phyloP scores from a whole-genome alignment of 2,329 filamentous ascomycete genomes.

The Colletotrichum karsti region DNA sequence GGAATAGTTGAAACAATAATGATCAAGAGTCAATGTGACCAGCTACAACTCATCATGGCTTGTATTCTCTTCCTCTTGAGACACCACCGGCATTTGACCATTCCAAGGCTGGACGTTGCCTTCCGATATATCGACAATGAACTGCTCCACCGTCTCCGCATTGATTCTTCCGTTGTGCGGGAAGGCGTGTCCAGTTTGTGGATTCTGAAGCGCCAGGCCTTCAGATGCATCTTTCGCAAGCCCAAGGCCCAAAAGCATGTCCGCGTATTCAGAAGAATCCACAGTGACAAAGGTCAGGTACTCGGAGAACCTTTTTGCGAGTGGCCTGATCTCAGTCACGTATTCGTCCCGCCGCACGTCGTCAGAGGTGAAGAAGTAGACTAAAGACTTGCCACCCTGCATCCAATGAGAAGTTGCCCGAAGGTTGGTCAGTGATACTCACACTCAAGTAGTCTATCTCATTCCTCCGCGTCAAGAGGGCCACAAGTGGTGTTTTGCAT shows the following conservation, averaged over 20 bases:
- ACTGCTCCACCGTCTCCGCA: slow-evolving; percentile 45
- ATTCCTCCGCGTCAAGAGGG: slow-evolving; percentile 52
- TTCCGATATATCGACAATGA: slow-evolving; percentile 52
- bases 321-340: slow-evolving; percentile 41
- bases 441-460: slow-evolving; percentile 40
- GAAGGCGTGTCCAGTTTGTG: slow-evolving; percentile 51
- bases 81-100: slow-evolving; percentile 27
- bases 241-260: slow-evolving; percentile 50
- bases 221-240: slow-evolving; percentile 50
- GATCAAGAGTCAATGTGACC: no score
- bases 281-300: slow-evolving; percentile 58
- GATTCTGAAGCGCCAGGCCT: slow-evolving; percentile 52
- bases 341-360: slow-evolving; percentile 43
- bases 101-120: slow-evolving; percentile 50
- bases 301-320: slow-evolving; percentile 53
- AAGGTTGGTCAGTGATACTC: slow-evolving; percentile 19
- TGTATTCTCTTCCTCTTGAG: neutral
- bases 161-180: slow-evolving; percentile 43
- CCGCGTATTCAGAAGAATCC: slow-evolving; percentile 52
- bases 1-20: no score
- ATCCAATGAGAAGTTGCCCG: neutral
- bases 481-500: slow-evolving; percentile 49
- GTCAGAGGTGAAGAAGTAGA: slow-evolving; percentile 38
- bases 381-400: slow-evolving; percentile 46
- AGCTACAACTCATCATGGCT: neutral